phyloP scores from a whole-genome alignment of 257 asterid genomes.

The Hygrophila difformis region DNA sequence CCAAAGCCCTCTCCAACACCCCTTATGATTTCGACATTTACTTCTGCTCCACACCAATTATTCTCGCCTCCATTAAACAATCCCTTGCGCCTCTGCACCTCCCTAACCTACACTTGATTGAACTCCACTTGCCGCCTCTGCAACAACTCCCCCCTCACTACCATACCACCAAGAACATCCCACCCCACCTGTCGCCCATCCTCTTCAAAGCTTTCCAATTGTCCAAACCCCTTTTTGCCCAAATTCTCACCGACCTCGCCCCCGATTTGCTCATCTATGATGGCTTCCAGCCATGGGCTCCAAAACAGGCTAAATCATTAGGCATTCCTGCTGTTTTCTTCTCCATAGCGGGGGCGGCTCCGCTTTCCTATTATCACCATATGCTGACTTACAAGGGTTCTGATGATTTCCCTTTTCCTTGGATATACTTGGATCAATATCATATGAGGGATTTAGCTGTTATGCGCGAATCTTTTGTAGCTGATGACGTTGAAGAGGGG shows the following conservation, averaged over 20 bases:
- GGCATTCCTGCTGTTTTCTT: constrained; percentile 24
- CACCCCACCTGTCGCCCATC: constrained; percentile 23
- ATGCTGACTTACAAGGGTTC: not conserved
- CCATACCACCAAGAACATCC: constrained; percentile 31
- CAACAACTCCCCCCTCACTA: constrained; percentile 25
- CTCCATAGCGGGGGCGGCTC: constrained; percentile 5
- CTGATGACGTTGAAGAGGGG: constrained; percentile 3
- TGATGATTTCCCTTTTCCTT: constrained; percentile 28
- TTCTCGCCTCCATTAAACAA: constrained; percentile 22
- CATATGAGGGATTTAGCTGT: constrained; percentile 14
- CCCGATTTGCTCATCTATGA: constrained; percentile 31
- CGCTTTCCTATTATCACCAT: constrained; percentile 22
- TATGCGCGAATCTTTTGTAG: constrained; percentile 4
- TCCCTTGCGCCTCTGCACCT: not conserved
- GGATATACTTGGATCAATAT: constrained; percentile 14
- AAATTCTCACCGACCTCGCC: constrained; percentile 12
- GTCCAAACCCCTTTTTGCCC: constrained; percentile 13
- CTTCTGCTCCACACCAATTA: constrained; percentile 32
- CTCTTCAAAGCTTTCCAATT: constrained; percentile 25
- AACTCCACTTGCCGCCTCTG: constrained; percentile 23
- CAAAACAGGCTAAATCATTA: constrained; percentile 12
- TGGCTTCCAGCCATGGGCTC: constrained; percentile 30
- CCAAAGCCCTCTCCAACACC: constrained; percentile 32
- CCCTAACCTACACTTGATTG: constrained; percentile 17
- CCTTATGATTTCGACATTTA: constrained; percentile 26